These are phyloP conservation scores for Zymoseptoria pseudotritici DNA, from an alignment of 2,329 filamentous ascomycete species.

Conservation along the genomic window DNA sequence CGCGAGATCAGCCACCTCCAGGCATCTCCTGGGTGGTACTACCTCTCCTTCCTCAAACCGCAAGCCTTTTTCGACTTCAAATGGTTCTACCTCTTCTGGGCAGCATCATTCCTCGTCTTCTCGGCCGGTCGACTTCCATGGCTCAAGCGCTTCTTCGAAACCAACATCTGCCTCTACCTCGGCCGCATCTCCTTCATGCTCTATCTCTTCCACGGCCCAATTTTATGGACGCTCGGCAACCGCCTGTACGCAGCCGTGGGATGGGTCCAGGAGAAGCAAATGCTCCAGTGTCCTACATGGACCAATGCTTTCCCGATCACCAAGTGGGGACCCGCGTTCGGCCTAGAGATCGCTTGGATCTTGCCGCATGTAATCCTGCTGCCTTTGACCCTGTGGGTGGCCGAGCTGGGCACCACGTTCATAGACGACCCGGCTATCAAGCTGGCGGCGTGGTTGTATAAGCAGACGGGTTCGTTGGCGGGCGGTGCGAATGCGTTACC, in stretches of 20 bases:
- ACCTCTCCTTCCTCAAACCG: constrained; percentile 46
- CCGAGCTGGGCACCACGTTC: constrained; percentile 49
- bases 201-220: constrained; percentile 58
- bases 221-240: constrained; percentile 55
- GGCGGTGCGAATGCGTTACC: neutral
- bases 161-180: constrained; percentile 52
- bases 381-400: constrained; percentile 52
- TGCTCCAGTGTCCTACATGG: constrained; percentile 49
- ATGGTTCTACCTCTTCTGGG: constrained; percentile 33
- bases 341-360: constrained; percentile 54
- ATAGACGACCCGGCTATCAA: constrained; percentile 56
- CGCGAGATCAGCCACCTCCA: constrained; percentile 45
- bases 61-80: constrained; percentile 28
- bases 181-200: constrained; percentile 56
- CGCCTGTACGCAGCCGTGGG: constrained; percentile 56
- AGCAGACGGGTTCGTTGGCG: constrained; percentile 26
- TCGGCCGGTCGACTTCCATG: constrained; percentile 51
- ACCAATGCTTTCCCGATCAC: constrained; percentile 50
- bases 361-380: constrained; percentile 53
- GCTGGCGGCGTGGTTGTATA: constrained; percentile 52
- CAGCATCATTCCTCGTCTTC: constrained; percentile 50
- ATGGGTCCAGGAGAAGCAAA: constrained; percentile 44
- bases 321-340: constrained; percentile 47
- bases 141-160: constrained; percentile 54
- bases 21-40: constrained; percentile 54